Evolutionary conservation across 2,329 filamentous ascomycete genomes (phyloP).

Genomic region (Xylariaceae sp.): DNA sequence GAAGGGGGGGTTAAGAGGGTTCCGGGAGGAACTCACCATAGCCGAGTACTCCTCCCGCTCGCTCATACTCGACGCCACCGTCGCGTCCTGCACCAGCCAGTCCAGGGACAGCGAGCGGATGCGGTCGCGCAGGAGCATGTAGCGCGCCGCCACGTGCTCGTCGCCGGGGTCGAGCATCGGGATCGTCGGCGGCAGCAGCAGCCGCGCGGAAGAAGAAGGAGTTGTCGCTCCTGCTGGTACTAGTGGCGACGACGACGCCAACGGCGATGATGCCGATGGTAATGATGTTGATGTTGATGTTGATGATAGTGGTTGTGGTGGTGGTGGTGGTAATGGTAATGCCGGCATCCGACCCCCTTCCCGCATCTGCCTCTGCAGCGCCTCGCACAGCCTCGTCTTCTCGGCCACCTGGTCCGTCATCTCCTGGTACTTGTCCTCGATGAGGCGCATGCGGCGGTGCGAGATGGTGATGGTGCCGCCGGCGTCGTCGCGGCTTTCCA

Average conservation of each 20-base stretch:
- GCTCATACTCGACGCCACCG: not conserved
- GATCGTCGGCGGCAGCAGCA: not conserved
- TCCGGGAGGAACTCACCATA: too few species aligned
- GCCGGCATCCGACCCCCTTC: too few species aligned
- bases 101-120: conserved; percentile 15
- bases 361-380: conserved; percentile 2
- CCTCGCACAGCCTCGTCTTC: conserved; percentile 12
- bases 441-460: conserved; percentile 11
- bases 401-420: conserved; percentile 9
- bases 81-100: conserved; percentile 6
- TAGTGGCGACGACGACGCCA: too few species aligned
- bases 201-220: not conserved
- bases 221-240: not conserved
- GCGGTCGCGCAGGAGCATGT: conserved; percentile 14
- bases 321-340: conserved; percentile 4
- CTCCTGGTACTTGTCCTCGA: conserved; percentile 11
- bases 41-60: too few species aligned
- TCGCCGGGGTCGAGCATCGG: conserved; percentile 10
- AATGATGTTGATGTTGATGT: not conserved
- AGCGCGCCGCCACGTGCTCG: conserved; percentile 10
- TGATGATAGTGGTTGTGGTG: conserved; percentile 2
- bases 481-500: not conserved
- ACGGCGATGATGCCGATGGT: not conserved
- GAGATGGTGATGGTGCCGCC: conserved; percentile 11
- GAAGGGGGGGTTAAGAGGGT: too few species aligned